A percentile compares a stretch with the other conserved stretches of the same genome.
Evolutionary conservation across 768 basidiomycete species (phyloP).

Genomic region (Terana coerulea): DNA sequence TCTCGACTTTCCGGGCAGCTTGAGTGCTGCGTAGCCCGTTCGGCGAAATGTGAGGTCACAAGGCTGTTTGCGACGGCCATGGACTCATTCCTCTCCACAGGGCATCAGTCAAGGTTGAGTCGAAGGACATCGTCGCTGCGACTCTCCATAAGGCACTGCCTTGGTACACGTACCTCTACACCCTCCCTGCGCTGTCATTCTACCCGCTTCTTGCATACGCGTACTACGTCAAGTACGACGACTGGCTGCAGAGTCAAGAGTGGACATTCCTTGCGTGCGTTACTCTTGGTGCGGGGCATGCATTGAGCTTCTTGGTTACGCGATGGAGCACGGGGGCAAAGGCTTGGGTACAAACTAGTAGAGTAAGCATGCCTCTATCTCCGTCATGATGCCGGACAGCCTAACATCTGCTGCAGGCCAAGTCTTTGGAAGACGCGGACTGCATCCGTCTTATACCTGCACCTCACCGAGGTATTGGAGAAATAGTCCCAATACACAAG

Average conservation of each 20-base stretch:
- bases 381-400: not conserved
- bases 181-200: slow-evolving; percentile 71
- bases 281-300: slow-evolving; percentile 79
- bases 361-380: slow-evolving; percentile 40
- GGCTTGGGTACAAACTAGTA: slow-evolving; percentile 75
- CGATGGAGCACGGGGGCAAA: slow-evolving; percentile 82
- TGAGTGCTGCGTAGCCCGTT: too few relatives aligned
- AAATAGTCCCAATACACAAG: slow-evolving; percentile 77
- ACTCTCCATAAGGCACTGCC: slow-evolving; percentile 33
- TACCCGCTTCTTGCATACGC: slow-evolving; percentile 87
- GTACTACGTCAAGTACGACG: slow-evolving; percentile 87
- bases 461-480: slow-evolving; percentile 81
- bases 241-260: slow-evolving; percentile 90
- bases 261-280: slow-evolving; percentile 97
- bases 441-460: slow-evolving; percentile 80
- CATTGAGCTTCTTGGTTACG: slow-evolving; percentile 88
- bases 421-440: slow-evolving; percentile 66
- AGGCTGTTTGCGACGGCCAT: too few relatives aligned
- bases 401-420: slow-evolving; percentile 38
- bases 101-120: slow-evolving; percentile 31
- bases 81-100: slow-evolving; percentile 17
- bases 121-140: slow-evolving; percentile 32
- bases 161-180: slow-evolving; percentile 56
- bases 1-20: too few relatives aligned
- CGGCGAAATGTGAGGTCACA: too few relatives aligned